Conservation (phyloP, 495 filamentous ascomycete species). For the Haplographium delicatum region DNA sequence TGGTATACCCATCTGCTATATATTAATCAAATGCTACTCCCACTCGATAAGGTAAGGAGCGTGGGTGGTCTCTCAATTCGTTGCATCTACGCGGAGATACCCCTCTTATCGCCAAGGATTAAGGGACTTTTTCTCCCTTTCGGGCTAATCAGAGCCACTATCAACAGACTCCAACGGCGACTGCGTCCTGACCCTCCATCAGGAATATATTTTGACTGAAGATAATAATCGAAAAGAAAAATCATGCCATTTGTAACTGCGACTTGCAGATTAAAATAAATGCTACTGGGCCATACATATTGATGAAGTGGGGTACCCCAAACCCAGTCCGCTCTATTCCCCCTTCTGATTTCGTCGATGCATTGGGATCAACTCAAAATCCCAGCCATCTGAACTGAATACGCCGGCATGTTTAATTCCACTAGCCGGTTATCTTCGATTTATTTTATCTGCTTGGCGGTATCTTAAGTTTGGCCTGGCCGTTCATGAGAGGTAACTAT, state of each 20-base stretch:
- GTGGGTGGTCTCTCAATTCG: constrained; percentile 15
- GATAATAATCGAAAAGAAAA: neutral
- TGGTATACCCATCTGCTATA: constrained; percentile 4
- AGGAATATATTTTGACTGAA: constrained; percentile 9
- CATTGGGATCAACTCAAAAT: too few relatives aligned
- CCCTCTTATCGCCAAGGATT: constrained; percentile 14
- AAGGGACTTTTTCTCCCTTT: constrained; percentile 23
- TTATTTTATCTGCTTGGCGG: too few relatives aligned
- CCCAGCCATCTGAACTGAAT: too few relatives aligned
- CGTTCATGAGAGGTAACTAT: too few relatives aligned
- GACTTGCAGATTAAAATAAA: constrained; percentile 1
- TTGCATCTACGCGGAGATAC: neutral
- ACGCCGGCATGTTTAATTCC: too few relatives aligned
- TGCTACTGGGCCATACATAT: too few relatives aligned
- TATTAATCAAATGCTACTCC: neutral
- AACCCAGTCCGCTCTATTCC: too few relatives aligned
- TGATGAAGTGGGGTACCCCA: too few relatives aligned
- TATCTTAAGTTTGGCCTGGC: too few relatives aligned
- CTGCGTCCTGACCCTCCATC: constrained; percentile 12
- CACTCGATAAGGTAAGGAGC: constrained; percentile 8
- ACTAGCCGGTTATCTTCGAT: too few relatives aligned
- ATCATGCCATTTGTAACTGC: neutral
- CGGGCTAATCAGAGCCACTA: constrained; percentile 14
- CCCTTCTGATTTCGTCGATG: too few relatives aligned
- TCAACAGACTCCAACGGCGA: neutral